Evolutionary conservation across 176 grass and related monocot species (phyloP).

Genomic region (Aechmea fasciata): DNA sequence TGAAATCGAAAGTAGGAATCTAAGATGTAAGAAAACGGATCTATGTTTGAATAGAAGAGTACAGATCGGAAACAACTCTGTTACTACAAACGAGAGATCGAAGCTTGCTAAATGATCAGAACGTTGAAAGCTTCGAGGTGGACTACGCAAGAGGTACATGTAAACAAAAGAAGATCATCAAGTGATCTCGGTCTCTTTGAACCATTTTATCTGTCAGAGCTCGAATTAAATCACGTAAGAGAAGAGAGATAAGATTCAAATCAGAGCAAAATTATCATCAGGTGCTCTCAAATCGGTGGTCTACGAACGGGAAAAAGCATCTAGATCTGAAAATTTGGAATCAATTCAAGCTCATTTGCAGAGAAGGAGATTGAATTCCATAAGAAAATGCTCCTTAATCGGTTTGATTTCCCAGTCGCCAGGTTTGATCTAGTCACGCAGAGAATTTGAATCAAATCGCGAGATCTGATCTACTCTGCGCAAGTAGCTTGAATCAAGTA

Average conservation of each 20-base stretch:
- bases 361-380: not conserved
- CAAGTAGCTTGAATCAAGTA: not conserved
- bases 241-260: not conserved
- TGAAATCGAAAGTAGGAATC: too few species aligned
- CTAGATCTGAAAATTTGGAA: not conserved
- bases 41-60: too few species aligned
- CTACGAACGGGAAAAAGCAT: not conserved
- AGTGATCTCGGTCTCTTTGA: too few species aligned
- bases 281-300: not conserved
- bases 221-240: not conserved
- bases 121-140: too few species aligned
- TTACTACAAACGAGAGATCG: too few species aligned
- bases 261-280: not conserved
- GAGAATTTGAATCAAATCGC: not conserved
- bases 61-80: too few species aligned
- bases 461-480: too few species aligned
- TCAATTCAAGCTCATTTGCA: not conserved
- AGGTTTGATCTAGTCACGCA: not conserved
- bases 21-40: too few species aligned
- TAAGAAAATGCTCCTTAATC: not conserved
- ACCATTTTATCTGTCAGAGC: too few species aligned
- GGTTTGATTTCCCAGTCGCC: not conserved
- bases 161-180: too few species aligned
- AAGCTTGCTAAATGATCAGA: too few species aligned
- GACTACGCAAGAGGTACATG: too few species aligned